Base-by-base conservation (phyloP, 768 basidiomycete genomes). In the Trichaptum fuscoviolaceum region DNA sequence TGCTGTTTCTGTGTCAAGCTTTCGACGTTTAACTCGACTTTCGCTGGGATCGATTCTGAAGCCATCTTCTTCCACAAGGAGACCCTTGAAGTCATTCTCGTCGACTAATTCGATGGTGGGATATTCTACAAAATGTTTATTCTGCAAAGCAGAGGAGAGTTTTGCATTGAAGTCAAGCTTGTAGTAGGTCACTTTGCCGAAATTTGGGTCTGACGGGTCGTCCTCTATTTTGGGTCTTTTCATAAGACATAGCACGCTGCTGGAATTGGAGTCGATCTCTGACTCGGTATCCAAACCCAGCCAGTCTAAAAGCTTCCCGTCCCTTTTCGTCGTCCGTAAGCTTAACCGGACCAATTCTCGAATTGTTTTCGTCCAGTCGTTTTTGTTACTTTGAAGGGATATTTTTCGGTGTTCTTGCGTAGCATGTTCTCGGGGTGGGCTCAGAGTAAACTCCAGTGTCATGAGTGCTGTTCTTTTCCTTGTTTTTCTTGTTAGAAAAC, bases 61-160 rank as follows among this genome's bases (percentile, higher is more conserved):
- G 1, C 87, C 87, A 61, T 80, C 74, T 58, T 80, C 79, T 66
- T 90, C 84, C 18, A 90, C 78, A n/a, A 92, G 71, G 9, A 79
- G 79, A 7, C 86, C 89, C 8, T 75, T 76, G 75, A 93, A 95
- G 34, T 87, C 77, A 23, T 74, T 78, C 25, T 77, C 84, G 61
- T 89, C 85, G 81, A 88, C 89, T 7, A 96, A 75, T 65, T 94
- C 89, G 59, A 96, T 85, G 1, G 87, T 88, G 7, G 95, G 95
- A 72, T 85, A 96, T 75, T 96, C 95, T 35, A 91, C 83, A 75
- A 95, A 94, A 30, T 85, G 79, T 58, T 85, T 90, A 63, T 85
- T 77, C 36, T 78, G 80, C 59, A 96, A 77, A 8, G 82, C 75
- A 26, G 73, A 71, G 10, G 73, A 71, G 27, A 96, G 79, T 25